These are phyloP conservation scores for Colletotrichum sp. DNA, from an alignment of 2,329 filamentous ascomycete genomes.

Conservation along the genomic window DNA sequence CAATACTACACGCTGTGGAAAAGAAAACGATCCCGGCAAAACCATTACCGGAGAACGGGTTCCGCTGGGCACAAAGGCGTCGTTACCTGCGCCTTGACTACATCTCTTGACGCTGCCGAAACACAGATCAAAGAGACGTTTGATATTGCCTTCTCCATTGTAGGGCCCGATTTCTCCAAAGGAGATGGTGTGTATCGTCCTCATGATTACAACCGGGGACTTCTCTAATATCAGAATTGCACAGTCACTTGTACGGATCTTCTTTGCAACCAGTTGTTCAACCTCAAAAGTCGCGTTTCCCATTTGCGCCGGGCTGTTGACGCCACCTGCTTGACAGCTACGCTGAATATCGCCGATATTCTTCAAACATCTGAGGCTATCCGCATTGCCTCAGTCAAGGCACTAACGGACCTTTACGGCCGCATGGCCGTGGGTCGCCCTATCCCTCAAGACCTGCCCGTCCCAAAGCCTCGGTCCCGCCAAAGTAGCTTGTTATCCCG, in stretches of 20 bases:
- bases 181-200: conserved; percentile 36
- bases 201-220: conserved; percentile 19
- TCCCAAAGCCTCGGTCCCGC: conserved; percentile 24
- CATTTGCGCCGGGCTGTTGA: conserved; percentile 27
- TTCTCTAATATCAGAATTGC: background rate
- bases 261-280: conserved; percentile 32
- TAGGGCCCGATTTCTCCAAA: conserved; percentile 36
- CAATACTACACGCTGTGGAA: conserved; percentile 40
- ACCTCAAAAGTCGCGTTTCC: conserved; percentile 26
- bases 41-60: conserved; percentile 33
- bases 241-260: conserved; percentile 27
- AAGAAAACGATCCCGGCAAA: conserved; percentile 31
- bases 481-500: conserved; percentile 1
- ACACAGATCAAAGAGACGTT: conserved; percentile 35
- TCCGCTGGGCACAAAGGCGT: background rate
- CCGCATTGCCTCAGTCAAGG: conserved; percentile 32
- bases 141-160: conserved; percentile 33
- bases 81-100: conserved; percentile 35
- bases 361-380: conserved; percentile 38
- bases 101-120: conserved; percentile 36
- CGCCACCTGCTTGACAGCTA: conserved; percentile 9
- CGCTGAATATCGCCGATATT: conserved; percentile 36
- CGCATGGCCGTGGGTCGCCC: conserved; percentile 34
- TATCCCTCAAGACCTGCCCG: conserved; percentile 30
- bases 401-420: conserved; percentile 39